Evolutionary conservation across 176 grass and related monocot genomes (phyloP).

Genomic region (Microstegium vimineum): DNA sequence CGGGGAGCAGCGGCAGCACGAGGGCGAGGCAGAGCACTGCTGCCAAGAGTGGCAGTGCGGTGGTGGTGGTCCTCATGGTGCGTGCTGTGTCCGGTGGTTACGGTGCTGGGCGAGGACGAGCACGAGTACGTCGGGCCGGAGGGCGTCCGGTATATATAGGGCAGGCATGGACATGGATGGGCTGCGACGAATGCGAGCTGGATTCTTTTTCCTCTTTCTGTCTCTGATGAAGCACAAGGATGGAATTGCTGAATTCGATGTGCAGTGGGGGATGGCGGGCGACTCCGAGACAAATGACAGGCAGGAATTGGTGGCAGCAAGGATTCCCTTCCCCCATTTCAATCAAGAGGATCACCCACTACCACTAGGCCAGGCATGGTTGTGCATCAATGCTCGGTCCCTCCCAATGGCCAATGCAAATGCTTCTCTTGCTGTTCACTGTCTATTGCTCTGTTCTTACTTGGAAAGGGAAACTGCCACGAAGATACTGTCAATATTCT

Average conservation of each 20-base stretch:
- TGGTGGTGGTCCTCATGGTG: constrained; percentile 7
- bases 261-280: neutral
- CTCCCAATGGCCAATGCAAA: neutral
- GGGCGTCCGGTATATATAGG: constrained; percentile 22
- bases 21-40: constrained; percentile 29
- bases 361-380: neutral
- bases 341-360: neutral
- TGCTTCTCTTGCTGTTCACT: neutral
- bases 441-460: neutral
- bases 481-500: neutral
- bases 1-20: constrained; percentile 6
- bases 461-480: neutral
- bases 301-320: constrained; percentile 15
- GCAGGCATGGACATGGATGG: constrained; percentile 4
- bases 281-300: constrained; percentile 25
- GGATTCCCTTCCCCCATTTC: neutral
- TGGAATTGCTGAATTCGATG: neutral
- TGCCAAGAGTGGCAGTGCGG: neutral
- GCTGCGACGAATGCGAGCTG: neutral
- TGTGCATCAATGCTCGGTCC: neutral
- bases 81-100: neutral
- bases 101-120: neutral
- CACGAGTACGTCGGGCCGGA: constrained; percentile 2
- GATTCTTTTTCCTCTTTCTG: neutral
- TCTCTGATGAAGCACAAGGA: neutral